Percentiles rank a stretch among this genome's conserved stretches.
Evolutionary conservation across 345 rosid species (phyloP).

Genomic region (Melaleuca alternifolia): DNA sequence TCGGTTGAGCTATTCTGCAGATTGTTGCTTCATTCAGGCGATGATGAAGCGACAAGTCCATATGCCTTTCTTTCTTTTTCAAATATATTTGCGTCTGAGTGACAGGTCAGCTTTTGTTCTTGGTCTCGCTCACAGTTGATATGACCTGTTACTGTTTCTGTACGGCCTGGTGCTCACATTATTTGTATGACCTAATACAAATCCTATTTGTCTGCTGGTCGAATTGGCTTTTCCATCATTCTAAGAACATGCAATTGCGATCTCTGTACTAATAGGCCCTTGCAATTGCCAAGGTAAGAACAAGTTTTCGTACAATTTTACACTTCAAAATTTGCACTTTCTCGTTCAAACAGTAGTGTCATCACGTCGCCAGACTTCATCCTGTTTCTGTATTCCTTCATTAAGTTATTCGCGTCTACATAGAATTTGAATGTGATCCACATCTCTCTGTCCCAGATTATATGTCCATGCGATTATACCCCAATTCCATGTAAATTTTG

Average conservation of each 20-base stretch:
- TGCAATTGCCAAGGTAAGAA: not conserved
- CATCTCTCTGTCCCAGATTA: not conserved
- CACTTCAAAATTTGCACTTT: not conserved
- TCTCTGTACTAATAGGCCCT: not conserved
- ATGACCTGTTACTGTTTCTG: not conserved
- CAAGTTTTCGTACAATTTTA: not conserved
- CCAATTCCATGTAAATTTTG: not conserved
- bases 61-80: not conserved
- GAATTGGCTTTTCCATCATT: not conserved
- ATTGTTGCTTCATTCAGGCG: not conserved
- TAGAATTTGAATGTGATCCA: not conserved
- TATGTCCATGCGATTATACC: not conserved
- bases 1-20: not conserved
- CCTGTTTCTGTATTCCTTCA: not conserved
- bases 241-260: not conserved
- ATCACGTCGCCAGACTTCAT: not conserved
- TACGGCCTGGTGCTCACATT: not conserved
- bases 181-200: not conserved
- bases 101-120: not conserved
- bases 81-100: not conserved
- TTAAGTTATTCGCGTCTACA: not conserved
- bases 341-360: not conserved
- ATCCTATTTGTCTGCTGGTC: not conserved
- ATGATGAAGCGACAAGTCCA: not conserved
- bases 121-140: slow-evolving; percentile 2